A percentile compares a stretch with the other conserved stretches of the same genome.
These are phyloP conservation scores for Cladosporium sp. DNA, from an alignment of 2,329 filamentous ascomycete genomes.

Conservation along the genomic window DNA sequence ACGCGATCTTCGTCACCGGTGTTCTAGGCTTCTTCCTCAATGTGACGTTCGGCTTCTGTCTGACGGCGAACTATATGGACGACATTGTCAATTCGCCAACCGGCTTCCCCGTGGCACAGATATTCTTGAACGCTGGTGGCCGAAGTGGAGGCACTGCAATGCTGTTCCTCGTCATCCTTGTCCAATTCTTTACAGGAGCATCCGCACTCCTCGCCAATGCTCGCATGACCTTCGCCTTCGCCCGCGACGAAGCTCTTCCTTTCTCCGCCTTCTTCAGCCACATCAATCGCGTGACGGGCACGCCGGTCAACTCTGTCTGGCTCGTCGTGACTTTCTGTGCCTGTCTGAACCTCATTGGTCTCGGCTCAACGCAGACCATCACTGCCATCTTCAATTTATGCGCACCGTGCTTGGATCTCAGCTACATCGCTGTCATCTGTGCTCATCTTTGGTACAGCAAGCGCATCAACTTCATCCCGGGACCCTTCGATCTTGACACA, in stretches of 20 bases:
- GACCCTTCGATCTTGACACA: slow-evolving; percentile 50
- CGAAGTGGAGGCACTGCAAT: slow-evolving; percentile 50
- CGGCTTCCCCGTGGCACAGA: slow-evolving; percentile 55
- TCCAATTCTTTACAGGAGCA: slow-evolving; percentile 50
- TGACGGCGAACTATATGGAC: slow-evolving; percentile 48
- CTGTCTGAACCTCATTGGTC: slow-evolving; percentile 55
- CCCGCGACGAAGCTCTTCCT: slow-evolving; percentile 50
- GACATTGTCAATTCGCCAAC: slow-evolving; percentile 54
- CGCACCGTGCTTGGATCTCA: slow-evolving; percentile 53
- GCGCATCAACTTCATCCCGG: slow-evolving; percentile 46
- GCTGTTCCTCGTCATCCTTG: slow-evolving; percentile 56
- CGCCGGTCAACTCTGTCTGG: slow-evolving; percentile 54
- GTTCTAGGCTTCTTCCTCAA: slow-evolving; percentile 54
- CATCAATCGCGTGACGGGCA: slow-evolving; percentile 47
- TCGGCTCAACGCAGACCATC: slow-evolving; percentile 53
- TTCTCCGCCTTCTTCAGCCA: slow-evolving; percentile 47
- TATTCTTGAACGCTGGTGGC: slow-evolving; percentile 57
- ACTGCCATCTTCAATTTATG: slow-evolving; percentile 52
- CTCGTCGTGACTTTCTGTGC: slow-evolving; percentile 53
- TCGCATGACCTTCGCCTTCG: slow-evolving; percentile 54
- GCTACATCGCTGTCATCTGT: slow-evolving; percentile 54
- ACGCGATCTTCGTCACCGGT: slow-evolving; percentile 55
- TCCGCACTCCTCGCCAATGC: slow-evolving; percentile 50
- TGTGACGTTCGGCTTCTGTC: slow-evolving; percentile 55
- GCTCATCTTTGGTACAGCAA: slow-evolving; percentile 29